Percentiles rank a stretch among this genome's conserved stretches.
Evolutionary conservation across 192 early-diverging fungal species (phyloP).

Genomic region (Gigaspora rosea): DNA sequence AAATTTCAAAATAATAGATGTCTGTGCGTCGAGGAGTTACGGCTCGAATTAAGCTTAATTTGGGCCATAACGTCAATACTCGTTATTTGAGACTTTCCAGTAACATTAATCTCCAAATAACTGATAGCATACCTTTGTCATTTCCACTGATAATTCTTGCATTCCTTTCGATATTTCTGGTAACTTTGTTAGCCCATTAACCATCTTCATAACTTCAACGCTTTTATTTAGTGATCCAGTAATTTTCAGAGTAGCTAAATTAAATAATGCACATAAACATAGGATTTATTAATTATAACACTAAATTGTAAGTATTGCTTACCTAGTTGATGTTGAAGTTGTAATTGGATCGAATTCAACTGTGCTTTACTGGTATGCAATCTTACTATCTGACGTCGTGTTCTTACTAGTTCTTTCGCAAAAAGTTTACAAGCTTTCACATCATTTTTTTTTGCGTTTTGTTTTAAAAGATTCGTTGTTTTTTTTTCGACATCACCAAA

Average conservation of each 20-base stretch:
- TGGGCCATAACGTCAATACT: no score
- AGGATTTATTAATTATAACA: not conserved
- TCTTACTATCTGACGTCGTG: slow-evolving; percentile 76
- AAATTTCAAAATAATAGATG: not conserved
- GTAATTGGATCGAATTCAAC: slow-evolving; percentile 87
- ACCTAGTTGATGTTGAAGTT: slow-evolving; percentile 88
- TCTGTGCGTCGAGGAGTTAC: not conserved
- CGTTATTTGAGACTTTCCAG: no score
- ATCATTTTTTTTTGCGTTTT: slow-evolving; percentile 89
- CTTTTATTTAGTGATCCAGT: slow-evolving; percentile 85
- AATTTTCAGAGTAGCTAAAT: slow-evolving; percentile 80
- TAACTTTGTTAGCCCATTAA: slow-evolving; percentile 84
- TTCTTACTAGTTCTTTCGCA: slow-evolving; percentile 83
- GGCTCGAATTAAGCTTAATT: no score
- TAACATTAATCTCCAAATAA: no score
- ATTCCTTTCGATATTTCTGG: slow-evolving; percentile 83
- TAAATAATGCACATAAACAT: not conserved
- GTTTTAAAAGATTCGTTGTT: slow-evolving; percentile 75
- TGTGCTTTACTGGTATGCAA: slow-evolving; percentile 89
- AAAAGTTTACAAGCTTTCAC: slow-evolving; percentile 65
- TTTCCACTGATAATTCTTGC: slow-evolving; percentile 93
- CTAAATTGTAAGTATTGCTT: slow-evolving; percentile 23
- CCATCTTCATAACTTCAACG: slow-evolving; percentile 87
- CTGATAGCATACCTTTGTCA: slow-evolving; percentile 78
- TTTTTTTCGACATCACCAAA: slow-evolving; percentile 88